Base-by-base conservation (phyloP, 1,284 basidiomycete species). In the Chiua sp. region DNA sequence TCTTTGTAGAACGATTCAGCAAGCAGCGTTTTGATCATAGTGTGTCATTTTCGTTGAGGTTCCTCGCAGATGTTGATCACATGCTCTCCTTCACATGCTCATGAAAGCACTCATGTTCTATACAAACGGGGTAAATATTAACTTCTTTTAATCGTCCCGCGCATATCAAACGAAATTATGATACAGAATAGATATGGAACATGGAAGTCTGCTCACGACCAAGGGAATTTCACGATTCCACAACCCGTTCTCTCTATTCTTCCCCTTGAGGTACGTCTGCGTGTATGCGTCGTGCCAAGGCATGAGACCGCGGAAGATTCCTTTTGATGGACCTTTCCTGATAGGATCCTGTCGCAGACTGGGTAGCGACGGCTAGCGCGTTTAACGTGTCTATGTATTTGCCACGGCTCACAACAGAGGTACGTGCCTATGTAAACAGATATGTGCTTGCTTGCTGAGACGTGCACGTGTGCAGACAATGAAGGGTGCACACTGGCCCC, bases 291-390 rank as follows among this genome's bases (percentile, higher is more conserved):
- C 23, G 18, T 44, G 3, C 15, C 22, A 51, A 23, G 22, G 28
- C 37, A 3, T 23, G n/a, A 57, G n/a, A 18, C 16, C 23, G 15
- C 7, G 18, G 42, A 35, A 37, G 6, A 18, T 47, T 42, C 30
- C 22, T 51, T 12, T 23, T 46, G 13, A 47, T 47, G 35, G n/a
- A 23, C 37, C 57, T 5, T 47, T 42, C 58, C 48, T 46, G 59
- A 61, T 22, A 85, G 84, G 88, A 91, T 66, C 83, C 86, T 18
- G 89, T 91, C 5, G 87, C 85, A 1, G 78, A 90, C 70, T 90
- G 89, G 87, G 68, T 65, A 2, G 46, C 69, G 10, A 77, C 79
- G 3, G 72, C 80, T 11, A 69, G 76, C 47, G 56, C 81, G 32
- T 69, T 86, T 6, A 75, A 79, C 7, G 82, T 82, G 22, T 74